Conservation (phyloP, 2,329 filamentous ascomycete species). For the Diaporthe destruens region DNA sequence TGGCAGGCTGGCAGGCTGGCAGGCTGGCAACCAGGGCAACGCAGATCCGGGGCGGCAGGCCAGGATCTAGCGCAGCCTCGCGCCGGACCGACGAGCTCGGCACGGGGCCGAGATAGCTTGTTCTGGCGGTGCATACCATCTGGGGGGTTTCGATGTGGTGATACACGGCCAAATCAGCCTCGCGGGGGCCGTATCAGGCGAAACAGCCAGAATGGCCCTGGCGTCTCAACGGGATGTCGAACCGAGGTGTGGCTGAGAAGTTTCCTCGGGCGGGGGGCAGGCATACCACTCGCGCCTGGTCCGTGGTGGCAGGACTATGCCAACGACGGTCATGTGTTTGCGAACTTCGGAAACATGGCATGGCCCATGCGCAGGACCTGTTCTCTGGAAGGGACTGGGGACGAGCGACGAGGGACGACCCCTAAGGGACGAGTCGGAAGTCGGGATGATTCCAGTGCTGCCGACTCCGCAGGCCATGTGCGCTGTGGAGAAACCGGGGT, state of each 20-base stretch:
- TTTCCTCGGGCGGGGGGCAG: not conserved
- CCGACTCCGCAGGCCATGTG: conserved; percentile 20
- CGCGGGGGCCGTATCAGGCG: not conserved
- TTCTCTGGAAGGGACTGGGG: no score
- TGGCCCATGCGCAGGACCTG: no score
- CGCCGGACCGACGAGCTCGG: not conserved
- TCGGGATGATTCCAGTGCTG: conserved; percentile 21
- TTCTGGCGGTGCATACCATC: not conserved
- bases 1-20: no score
- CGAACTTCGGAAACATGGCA: not conserved
- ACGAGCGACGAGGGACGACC: no score
- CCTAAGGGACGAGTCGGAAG: not conserved
- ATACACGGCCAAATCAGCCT: not conserved
- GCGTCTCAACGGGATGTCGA: not conserved
- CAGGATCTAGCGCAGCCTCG: conserved; percentile 18
- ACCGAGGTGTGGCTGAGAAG: conserved; percentile 11
- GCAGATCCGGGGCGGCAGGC: conserved; percentile 2
- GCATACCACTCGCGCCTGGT: no score
- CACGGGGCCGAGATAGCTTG: not conserved
- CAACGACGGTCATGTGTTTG: not conserved
- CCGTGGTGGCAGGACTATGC: not conserved
- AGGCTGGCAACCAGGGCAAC: no score
- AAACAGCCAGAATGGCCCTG: conserved; percentile 6
- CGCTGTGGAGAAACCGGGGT: conserved; percentile 8
- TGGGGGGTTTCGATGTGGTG: not conserved